These are phyloP conservation scores for Penicillium simplicissimum DNA, from an alignment of 495 filamentous ascomycete species.

Conservation along the genomic window DNA sequence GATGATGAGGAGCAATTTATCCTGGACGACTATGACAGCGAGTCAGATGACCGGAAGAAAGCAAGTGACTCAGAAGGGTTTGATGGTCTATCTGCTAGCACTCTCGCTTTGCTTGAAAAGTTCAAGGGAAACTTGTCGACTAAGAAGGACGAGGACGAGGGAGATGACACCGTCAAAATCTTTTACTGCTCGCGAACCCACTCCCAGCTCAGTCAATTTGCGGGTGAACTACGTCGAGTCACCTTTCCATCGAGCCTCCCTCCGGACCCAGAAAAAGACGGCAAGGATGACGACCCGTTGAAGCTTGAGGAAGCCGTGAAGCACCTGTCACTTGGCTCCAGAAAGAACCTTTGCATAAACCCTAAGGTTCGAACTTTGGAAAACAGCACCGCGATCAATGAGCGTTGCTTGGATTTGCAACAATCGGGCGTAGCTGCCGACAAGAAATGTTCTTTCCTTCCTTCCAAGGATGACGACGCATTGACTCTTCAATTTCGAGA, in stretches of 20 bases:
- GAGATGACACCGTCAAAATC: slow-evolving; percentile 68
- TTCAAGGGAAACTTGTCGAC: slow-evolving; percentile 38
- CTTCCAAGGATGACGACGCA: slow-evolving; percentile 70
- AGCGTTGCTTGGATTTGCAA: slow-evolving; percentile 90
- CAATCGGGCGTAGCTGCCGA: slow-evolving; percentile 66
- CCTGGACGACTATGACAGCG: slow-evolving; percentile 79
- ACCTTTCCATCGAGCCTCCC: slow-evolving; percentile 64
- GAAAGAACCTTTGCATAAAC: slow-evolving; percentile 94
- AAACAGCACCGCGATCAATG: slow-evolving; percentile 84
- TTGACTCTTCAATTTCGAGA: slow-evolving; percentile 83
- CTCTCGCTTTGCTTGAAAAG: slow-evolving; percentile 41
- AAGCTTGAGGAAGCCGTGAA: slow-evolving; percentile 66
- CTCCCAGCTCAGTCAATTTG: slow-evolving; percentile 91
- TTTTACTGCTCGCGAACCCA: slow-evolving; percentile 96
- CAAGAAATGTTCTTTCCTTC: slow-evolving; percentile 76
- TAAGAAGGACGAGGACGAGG: slow-evolving; percentile 48
- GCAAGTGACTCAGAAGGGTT: slow-evolving; percentile 24
- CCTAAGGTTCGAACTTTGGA: slow-evolving; percentile 70
- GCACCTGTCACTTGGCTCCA: slow-evolving; percentile 83
- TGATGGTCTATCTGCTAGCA: slow-evolving; percentile 45
- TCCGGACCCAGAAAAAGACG: slow-evolving; percentile 30
- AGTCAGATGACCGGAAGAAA: slow-evolving; percentile 45
- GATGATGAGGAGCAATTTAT: slow-evolving; percentile 73
- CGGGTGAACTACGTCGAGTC: slow-evolving; percentile 85
- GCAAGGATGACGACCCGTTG: slow-evolving; percentile 26